Conservation (phyloP, 352 stramenopile genomes). For the Globisporangium splendens region DNA sequence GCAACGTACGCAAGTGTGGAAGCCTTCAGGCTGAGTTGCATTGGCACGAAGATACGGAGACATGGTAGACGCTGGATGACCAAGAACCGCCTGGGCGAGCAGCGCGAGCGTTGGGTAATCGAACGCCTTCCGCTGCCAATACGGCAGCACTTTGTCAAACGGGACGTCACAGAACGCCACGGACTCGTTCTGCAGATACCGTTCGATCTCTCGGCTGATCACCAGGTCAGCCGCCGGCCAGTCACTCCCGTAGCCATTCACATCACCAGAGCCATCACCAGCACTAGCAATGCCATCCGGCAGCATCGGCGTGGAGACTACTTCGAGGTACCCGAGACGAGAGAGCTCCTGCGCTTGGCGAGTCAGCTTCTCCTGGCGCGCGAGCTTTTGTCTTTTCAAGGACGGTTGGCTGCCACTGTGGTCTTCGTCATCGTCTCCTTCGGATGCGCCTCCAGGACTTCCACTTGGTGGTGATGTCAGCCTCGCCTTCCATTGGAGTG, state of each 20-base stretch:
- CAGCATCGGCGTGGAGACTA: neutral
- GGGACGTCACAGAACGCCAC: conserved; percentile 15
- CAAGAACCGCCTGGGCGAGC: conserved; percentile 8
- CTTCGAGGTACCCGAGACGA: conserved; percentile 15
- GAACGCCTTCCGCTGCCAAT: conserved; percentile 23
- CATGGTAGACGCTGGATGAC: neutral
- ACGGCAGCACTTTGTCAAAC: conserved; percentile 17
- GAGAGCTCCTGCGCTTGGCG: conserved; percentile 15
- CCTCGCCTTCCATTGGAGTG: conserved; percentile 6
- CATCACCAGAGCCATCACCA: neutral
- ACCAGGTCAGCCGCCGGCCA: conserved; percentile 1
- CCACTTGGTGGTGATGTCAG: neutral
- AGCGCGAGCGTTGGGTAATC: conserved; percentile 20
- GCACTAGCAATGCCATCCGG: neutral
- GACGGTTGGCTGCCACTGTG: neutral
- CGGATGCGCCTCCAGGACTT: neutral
- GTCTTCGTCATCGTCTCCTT: neutral
- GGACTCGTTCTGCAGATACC: conserved; percentile 19
- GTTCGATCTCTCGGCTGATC: conserved; percentile 14
- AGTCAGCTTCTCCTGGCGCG: conserved; percentile 13
- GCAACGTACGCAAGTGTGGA: conserved; percentile 1
- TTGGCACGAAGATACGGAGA: neutral
- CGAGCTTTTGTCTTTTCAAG: conserved; percentile 14
- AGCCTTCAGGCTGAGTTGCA: neutral
- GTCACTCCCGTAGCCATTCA: conserved; percentile 1